Conservation (phyloP, 1,284 basidiomycete genomes). For the Rhodotorula glutinis region DNA sequence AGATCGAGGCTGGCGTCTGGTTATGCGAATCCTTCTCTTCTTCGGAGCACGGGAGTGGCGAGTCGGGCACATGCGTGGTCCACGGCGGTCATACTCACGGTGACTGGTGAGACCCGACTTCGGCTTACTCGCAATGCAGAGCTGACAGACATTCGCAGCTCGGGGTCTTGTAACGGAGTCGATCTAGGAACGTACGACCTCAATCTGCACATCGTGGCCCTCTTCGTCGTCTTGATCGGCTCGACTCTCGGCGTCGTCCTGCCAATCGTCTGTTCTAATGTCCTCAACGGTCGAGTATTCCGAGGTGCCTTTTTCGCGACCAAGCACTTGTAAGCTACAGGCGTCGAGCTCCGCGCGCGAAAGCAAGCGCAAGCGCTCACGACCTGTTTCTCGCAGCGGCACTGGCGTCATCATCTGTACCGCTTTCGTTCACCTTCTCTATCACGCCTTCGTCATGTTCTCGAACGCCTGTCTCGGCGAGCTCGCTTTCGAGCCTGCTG, state of each 20-base stretch:
- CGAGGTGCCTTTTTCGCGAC: slow-evolving; percentile 48
- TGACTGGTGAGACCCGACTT: slow-evolving; percentile 44
- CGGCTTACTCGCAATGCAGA: accelerated
- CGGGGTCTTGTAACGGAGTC: slow-evolving; percentile 35
- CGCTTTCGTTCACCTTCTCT: slow-evolving; percentile 52
- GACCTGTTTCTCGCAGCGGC: slow-evolving; percentile 44
- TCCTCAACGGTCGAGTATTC: slow-evolving; percentile 20
- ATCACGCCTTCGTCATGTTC: slow-evolving; percentile 49
- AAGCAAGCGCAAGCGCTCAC: too few species aligned
- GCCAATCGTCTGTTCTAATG: slow-evolving; percentile 41
- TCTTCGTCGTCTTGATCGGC: slow-evolving; percentile 51
- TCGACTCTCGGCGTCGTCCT: slow-evolving; percentile 49
- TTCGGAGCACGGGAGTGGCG: background rate
- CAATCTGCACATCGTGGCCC: slow-evolving; percentile 50
- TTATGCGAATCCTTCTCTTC: slow-evolving; percentile 15
- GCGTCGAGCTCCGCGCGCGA: too few species aligned
- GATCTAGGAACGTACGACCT: slow-evolving; percentile 48
- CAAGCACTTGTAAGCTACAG: slow-evolving; percentile 44
- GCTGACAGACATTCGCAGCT: slow-evolving; percentile 5
- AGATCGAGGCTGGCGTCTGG: slow-evolving; percentile 20
- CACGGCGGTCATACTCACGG: slow-evolving; percentile 47
- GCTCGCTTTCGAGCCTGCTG: slow-evolving; percentile 50
- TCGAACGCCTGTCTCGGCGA: slow-evolving; percentile 51
- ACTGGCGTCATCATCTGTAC: slow-evolving; percentile 52
- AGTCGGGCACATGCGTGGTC: slow-evolving; percentile 18